These are phyloP conservation scores for Xylariales sp. DNA, from an alignment of 2,329 filamentous ascomycete species.

Conservation along the genomic window DNA sequence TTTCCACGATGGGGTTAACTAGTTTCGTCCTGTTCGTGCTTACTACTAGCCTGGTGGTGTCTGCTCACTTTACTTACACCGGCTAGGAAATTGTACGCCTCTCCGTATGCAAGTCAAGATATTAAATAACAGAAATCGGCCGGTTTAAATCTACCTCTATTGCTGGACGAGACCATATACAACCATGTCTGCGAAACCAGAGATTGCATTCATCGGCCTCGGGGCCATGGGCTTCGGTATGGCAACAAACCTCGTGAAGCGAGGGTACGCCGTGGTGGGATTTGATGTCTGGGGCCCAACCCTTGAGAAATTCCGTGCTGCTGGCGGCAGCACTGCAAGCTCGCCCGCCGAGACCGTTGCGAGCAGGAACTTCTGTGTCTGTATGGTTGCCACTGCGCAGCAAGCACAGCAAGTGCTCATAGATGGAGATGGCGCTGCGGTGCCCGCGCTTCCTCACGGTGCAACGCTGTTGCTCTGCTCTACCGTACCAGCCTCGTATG, in stretches of 20 bases:
- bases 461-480: conserved; percentile 64
- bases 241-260: conserved; percentile 67
- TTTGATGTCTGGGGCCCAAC: conserved; percentile 68
- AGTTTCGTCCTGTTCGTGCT: too few species aligned
- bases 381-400: conserved; percentile 71
- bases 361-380: conserved; percentile 57
- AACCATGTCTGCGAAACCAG: conserved; percentile 29
- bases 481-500: conserved; percentile 65
- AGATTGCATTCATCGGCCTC: conserved; percentile 66
- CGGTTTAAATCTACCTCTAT: too few species aligned
- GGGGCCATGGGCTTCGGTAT: conserved; percentile 82
- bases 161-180: too few species aligned
- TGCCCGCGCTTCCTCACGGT: conserved; percentile 45
- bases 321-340: conserved; percentile 55
- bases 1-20: too few species aligned
- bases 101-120: too few species aligned
- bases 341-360: conserved; percentile 59
- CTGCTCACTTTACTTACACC: too few species aligned
- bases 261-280: conserved; percentile 63
- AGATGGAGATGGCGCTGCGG: conserved; percentile 47
- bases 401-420: conserved; percentile 66
- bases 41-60: too few species aligned
- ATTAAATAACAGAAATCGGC: too few species aligned
- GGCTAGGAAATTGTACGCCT: too few species aligned
- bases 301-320: conserved; percentile 58